phyloP scores from a whole-genome alignment of 345 rosid genomes.

The Brassica carinata region DNA sequence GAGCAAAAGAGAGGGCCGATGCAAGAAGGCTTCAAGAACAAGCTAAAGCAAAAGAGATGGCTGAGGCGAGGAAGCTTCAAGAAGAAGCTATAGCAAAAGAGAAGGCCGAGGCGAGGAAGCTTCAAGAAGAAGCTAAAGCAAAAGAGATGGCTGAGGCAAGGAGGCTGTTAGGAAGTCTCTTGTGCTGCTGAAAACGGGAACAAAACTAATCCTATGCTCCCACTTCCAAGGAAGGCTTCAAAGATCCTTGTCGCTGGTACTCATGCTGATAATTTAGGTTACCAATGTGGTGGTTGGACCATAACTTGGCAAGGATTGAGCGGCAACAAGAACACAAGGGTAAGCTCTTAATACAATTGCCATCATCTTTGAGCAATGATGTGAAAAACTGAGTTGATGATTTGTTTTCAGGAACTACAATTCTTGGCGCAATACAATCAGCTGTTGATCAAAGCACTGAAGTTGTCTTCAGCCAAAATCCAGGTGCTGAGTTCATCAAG shows the following conservation, averaged over 20 bases:
- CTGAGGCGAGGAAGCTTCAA: slow-evolving; percentile 21
- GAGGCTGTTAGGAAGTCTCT: slow-evolving; percentile 95
- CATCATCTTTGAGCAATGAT: not conserved
- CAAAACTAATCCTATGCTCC: slow-evolving; percentile 63
- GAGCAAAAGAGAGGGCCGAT: not conserved
- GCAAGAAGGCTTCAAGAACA: slow-evolving; percentile 19
- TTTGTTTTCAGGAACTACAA: slow-evolving; percentile 69
- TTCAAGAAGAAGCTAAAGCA: not conserved
- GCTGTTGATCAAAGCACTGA: slow-evolving; percentile 71
- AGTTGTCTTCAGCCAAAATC: slow-evolving; percentile 64
- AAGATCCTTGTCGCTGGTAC: slow-evolving; percentile 87
- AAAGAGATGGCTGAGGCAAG: slow-evolving; percentile 67
- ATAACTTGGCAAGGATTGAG: slow-evolving; percentile 83
- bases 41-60: slow-evolving; percentile 1
- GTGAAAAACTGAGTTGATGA: not conserved
- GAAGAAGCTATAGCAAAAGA: slow-evolving; percentile 32
- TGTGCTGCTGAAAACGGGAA: slow-evolving; percentile 88
- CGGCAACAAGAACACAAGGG: slow-evolving; percentile 77
- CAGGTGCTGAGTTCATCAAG: slow-evolving; percentile 66
- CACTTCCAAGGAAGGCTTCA: slow-evolving; percentile 73
- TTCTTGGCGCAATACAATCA: slow-evolving; percentile 68
- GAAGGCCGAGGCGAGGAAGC: slow-evolving; percentile 9
- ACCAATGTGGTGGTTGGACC: slow-evolving; percentile 99
- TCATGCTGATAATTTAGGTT: slow-evolving; percentile 94
- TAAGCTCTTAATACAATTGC: slow-evolving; percentile 29